Conservation (phyloP, 2,329 filamentous ascomycete genomes). For the Monilinia laxa region DNA sequence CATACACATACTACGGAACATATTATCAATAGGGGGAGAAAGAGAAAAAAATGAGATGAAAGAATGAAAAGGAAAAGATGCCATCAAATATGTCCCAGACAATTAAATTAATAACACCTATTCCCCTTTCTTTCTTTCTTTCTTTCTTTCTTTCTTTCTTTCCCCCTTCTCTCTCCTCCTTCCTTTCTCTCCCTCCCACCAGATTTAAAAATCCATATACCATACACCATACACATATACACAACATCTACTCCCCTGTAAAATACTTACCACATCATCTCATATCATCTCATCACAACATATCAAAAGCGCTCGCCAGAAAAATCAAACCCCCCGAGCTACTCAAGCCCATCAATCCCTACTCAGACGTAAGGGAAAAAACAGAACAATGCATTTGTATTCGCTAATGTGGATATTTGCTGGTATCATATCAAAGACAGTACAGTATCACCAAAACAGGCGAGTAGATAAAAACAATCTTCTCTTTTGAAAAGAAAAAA, state of each 20-base stretch:
- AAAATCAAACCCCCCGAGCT: background rate
- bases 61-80: no score
- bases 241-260: no score
- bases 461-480: background rate
- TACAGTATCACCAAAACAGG: background rate
- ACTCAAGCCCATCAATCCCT: background rate
- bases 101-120: no score
- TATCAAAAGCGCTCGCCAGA: background rate
- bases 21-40: no score
- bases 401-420: constrained; percentile 6
- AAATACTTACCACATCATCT: no score
- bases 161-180: background rate
- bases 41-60: no score
- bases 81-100: no score
- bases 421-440: constrained; percentile 18
- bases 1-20: no score
- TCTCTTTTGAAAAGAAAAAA: background rate
- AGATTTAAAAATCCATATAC: background rate
- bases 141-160: no score
- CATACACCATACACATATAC: background rate
- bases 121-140: no score
- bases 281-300: no score
- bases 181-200: background rate
- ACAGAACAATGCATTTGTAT: constrained; percentile 15
- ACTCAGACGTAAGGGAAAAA: background rate